Evolutionary conservation across 805 yeast genomes (phyloP), one percentile per base, ranked within the genome.

Genomic region (Sugiyamaella americana): DNA sequence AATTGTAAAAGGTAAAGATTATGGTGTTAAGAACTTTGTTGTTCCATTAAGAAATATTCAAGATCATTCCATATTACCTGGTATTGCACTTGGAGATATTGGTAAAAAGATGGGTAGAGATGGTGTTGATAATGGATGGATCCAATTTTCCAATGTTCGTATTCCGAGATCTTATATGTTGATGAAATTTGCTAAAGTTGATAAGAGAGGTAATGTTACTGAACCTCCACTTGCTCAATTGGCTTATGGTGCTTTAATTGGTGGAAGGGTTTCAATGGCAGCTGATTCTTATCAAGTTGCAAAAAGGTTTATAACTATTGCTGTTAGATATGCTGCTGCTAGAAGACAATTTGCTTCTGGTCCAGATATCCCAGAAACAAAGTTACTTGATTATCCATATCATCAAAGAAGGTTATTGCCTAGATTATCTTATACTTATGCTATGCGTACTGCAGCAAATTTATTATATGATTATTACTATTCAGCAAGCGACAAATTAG

Each of bases 41-140:
- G 96, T 88, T n/a, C 96, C 95, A 21, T 70, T 88, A 52, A 73
- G 97, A 64, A 91, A 87, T 63, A 61, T 76, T 4, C 71, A 78
- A 49, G 58, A 53, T 37, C 89, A 84, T 67, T 74, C 81, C 50
- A 66, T 88, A 49, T 66, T 75, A 54, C 87, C 95, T 1, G 96
- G 96, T 46, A 69, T 88, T 47, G 66, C 84, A 21, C 74, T 87
- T 54, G 97, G 97, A 51, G 97, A 88, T 63, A 87, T 88, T 62
- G 97, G 97, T 48, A 79, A 84, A 51, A 88, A 88, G 68, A 87
- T 88, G 95, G 97, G 97, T 41, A 76, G 96, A 59, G 91, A 87
- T 58, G 96, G 95, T 48, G 84, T 88, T 54, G 96, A 88, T 62
- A 88, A 88, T 63, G 97, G 96, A 44, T 88, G 96, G 96, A 86